Conservation (phyloP, 139 green algal genomes). For the Chlorella vulgaris region DNA sequence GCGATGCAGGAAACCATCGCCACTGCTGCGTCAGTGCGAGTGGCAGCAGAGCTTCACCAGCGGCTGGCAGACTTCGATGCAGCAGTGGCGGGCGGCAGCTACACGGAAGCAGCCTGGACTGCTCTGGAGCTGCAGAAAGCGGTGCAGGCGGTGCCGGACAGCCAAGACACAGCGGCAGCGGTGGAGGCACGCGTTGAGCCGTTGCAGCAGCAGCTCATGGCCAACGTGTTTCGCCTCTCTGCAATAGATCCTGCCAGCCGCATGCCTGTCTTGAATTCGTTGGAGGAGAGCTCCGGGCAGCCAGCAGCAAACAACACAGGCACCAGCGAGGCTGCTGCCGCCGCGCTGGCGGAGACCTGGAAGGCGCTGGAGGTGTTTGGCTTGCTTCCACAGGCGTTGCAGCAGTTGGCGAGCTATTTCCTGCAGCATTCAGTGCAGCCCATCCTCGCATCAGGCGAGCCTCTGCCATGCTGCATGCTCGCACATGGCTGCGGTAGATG, state of each 20-base stretch:
- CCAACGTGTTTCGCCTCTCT: background rate
- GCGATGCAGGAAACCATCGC: constrained; percentile 24
- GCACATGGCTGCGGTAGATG: background rate
- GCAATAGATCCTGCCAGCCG: constrained; percentile 16
- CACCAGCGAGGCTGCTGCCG: background rate
- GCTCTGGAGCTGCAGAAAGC: constrained; percentile 38
- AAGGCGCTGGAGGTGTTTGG: constrained; percentile 15
- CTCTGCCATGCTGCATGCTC: background rate
- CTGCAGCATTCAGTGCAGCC: constrained; percentile 29
- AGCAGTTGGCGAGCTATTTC: constrained; percentile 15
- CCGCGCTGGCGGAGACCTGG: constrained; percentile 32
- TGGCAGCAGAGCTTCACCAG: constrained; percentile 43
- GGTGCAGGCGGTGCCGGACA: constrained; percentile 3
- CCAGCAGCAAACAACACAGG: background rate
- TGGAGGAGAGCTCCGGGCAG: background rate
- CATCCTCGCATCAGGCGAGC: constrained; percentile 26
- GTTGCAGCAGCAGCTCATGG: constrained; percentile 28
- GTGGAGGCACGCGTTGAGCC: constrained; percentile 23
- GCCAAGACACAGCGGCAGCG: constrained; percentile 22
- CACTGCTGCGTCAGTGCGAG: background rate
- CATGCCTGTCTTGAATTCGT: constrained; percentile 2
- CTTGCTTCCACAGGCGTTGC: constrained; percentile 38
- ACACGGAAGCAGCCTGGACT: constrained; percentile 15
- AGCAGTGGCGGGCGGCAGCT: constrained; percentile 7
- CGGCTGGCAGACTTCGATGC: constrained; percentile 48